Evolutionary conservation across 176 grass and related monocot species (phyloP), one percentile per base, ranked within the genome.

Genomic region (Oryza brachyantha): DNA sequence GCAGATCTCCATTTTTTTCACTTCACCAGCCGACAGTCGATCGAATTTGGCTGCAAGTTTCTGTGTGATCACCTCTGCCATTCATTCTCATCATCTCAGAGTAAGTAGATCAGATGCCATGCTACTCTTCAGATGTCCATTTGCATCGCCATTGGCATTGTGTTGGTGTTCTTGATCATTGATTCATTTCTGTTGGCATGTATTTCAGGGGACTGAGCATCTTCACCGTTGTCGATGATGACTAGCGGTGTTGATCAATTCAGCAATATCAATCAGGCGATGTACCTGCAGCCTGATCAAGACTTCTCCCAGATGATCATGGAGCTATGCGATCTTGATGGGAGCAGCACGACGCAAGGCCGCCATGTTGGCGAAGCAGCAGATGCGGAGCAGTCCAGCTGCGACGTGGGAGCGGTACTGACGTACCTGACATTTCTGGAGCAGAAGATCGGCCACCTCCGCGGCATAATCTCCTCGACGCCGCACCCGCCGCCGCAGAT

Each of bases 401-500:
- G 69, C 45, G 74, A 89, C 36, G 73, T 84, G n/a, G 82, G 12
- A 12, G 45, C 75, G 37, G 75, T 85, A 26, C 91, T 93, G 24
- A 93, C 74, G 24, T 87, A 83, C 84, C 87, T 93, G 8, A 72
- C 81, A 3, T 93, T 90, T 75, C 78, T 93, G 14, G 91, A 93
- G 79, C 88, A 90, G 58, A 93, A 93, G 88, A 88, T 93, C 50
- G 79, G 46, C 22, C 88, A 93, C 31, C 85, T 90, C 72, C 88
- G 86, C 42, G 82, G 86, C 72, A 88, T 88, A 32, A 57, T 93
- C 70, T 46, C 69, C 25, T 68, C 91, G 37, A 71, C 88, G 68
- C 66, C 83, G 13, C 38, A 55, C 16, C 82, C 74, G 31, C 78
- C 38, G 75, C 85, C 81, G 63, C 88, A 93, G 79, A 81, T 93